Base-by-base conservation (phyloP, 2,329 filamentous ascomycete genomes). In the Dactylellina haptotyla region DNA sequence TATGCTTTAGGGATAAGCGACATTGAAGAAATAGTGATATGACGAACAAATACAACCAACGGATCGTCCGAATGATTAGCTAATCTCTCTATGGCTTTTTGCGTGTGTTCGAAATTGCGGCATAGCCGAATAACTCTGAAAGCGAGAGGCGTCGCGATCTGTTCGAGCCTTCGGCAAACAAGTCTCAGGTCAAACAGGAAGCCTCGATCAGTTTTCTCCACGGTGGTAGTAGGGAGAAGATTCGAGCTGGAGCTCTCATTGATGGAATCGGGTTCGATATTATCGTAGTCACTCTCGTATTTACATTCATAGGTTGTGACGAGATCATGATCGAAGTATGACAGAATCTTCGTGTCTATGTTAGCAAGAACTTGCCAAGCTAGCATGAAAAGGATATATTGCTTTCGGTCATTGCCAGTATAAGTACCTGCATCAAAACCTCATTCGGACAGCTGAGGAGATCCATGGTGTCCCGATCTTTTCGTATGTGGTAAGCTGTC, bases 171-270 rank as follows among this genome's bases (percentile, higher is more conserved):
- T 25, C 56, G 39, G 20, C 56, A 61, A 2, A 61, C 56, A 16
- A 26, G 26, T 23, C 56, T 26, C 18, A 61, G 39, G 56, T 61
- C 39, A 18, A 61, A 61, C n/a, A 61, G 25, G 12, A 18, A 14
- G 1, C 39, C 23, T 25, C 54, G 34, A 20, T 59, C 54, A 12
- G n/a, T 25, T 5, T 43, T 10, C 16, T 26, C n/a, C n/a, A n/a
- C n/a, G n/a, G n/a, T n/a, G n/a, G n/a, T n/a, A n/a, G n/a, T n/a
- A n/a, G n/a, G n/a, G n/a, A n/a, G n/a, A n/a, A n/a, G n/a, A n/a
- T n/a, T n/a, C n/a, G n/a, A n/a, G n/a, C n/a, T n/a, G n/a, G n/a
- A n/a, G n/a, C n/a, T n/a, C n/a, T n/a, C n/a, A n/a, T n/a, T n/a
- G n/a, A n/a, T n/a, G n/a, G n/a, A n/a, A n/a, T n/a, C n/a, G n/a